phyloP scores from a whole-genome alignment of 2,329 filamentous ascomycete genomes.

The Claviceps monticola region DNA sequence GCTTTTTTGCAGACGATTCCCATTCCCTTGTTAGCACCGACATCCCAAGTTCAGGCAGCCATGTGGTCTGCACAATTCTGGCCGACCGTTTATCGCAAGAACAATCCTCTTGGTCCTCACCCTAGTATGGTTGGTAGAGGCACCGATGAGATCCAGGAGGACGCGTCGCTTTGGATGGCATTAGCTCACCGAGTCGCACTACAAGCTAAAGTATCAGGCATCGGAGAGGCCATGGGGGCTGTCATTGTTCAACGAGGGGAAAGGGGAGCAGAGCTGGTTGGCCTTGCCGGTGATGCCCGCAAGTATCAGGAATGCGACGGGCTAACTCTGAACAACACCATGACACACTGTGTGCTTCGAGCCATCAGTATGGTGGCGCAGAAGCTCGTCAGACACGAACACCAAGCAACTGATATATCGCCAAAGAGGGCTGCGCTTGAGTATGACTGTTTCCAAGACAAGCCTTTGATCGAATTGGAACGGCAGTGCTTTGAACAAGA shows the following conservation, averaged over 20 bases:
- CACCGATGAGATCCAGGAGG: constrained; percentile 51
- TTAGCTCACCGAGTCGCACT: constrained; percentile 51
- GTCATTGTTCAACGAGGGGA: constrained; percentile 56
- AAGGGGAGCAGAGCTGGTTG: constrained; percentile 44
- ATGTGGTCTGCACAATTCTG: constrained; percentile 66
- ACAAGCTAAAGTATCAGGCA: constrained; percentile 40
- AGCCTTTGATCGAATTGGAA: constrained; percentile 56
- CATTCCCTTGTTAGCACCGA: constrained; percentile 61
- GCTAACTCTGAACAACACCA: constrained; percentile 49
- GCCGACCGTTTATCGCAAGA: constrained; percentile 77
- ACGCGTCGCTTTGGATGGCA: constrained; percentile 52
- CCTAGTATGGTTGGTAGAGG: constrained; percentile 59
- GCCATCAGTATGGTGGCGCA: constrained; percentile 73
- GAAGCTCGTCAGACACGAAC: constrained; percentile 44
- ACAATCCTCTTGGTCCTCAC: constrained; percentile 74
- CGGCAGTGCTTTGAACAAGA: constrained; percentile 46
- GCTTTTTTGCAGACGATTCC: constrained; percentile 49
- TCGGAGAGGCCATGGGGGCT: constrained; percentile 59
- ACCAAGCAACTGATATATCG: constrained; percentile 23
- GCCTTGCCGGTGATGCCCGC: constrained; percentile 63
- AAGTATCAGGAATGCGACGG: constrained; percentile 42
- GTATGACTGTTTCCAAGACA: constrained; percentile 53
- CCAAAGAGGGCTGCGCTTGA: constrained; percentile 28
- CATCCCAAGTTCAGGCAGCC: constrained; percentile 59
- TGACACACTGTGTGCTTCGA: constrained; percentile 65